These are phyloP conservation scores for Crassisporium funariophilum DNA, from an alignment of 768 basidiomycete species.

Conservation along the genomic window DNA sequence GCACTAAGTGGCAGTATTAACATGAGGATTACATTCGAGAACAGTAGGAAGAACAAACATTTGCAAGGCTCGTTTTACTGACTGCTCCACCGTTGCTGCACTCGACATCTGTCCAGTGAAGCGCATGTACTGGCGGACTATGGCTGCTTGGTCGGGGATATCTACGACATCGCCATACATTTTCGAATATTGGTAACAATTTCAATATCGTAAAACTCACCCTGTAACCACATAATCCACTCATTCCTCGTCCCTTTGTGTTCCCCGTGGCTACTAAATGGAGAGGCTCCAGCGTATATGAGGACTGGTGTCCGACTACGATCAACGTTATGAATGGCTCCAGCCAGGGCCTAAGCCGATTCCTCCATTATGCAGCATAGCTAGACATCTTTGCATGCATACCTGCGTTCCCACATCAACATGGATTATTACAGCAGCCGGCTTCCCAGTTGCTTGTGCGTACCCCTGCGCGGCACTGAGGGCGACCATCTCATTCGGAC, in stretches of 20 bases:
- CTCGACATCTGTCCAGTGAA: constrained; percentile 61
- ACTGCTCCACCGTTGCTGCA: constrained; percentile 50
- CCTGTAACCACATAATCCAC: constrained; percentile 76
- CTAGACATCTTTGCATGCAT: constrained; percentile 8
- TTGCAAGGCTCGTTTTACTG: constrained; percentile 61
- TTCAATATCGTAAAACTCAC: constrained; percentile 28
- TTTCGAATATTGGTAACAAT: neutral
- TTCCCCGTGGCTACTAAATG: constrained; percentile 58
- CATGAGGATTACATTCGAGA: constrained; percentile 1
- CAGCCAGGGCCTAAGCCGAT: constrained; percentile 55
- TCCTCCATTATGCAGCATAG: neutral
- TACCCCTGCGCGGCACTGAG: constrained; percentile 74
- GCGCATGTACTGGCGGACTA: constrained; percentile 78
- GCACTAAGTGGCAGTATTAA: constrained; percentile 42
- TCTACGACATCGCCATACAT: constrained; percentile 36
- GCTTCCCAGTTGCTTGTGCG: constrained; percentile 62
- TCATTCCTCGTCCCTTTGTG: constrained; percentile 68
- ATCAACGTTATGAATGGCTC: constrained; percentile 74
- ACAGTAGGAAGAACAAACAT: constrained; percentile 43
- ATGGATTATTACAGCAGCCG: constrained; percentile 74
- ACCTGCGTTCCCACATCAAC: constrained; percentile 75
- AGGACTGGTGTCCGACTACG: constrained; percentile 60
- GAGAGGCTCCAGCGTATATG: constrained; percentile 73
- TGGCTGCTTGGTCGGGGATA: constrained; percentile 68
- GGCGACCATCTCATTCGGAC: constrained; percentile 79